phyloP scores from a whole-genome alignment of 2,329 filamentous ascomycete genomes.

The Allantophomopsis cytisporea region DNA sequence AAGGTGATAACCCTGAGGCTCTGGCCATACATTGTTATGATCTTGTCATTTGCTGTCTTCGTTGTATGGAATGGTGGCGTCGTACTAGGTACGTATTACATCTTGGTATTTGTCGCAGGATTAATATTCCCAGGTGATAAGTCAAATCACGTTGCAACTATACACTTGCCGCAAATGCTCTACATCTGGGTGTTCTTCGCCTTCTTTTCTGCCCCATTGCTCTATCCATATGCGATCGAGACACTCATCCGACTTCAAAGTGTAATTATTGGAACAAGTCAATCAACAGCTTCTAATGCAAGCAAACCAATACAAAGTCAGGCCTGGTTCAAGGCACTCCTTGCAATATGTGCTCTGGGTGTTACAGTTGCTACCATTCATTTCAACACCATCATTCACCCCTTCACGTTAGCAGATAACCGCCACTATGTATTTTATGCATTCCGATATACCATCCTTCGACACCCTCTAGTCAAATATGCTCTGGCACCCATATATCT shows the following conservation, averaged over 20 bases:
- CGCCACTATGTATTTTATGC: constrained; percentile 96
- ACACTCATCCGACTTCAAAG: constrained; percentile 20
- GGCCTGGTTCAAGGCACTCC: background rate
- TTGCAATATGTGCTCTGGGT: constrained; percentile 1
- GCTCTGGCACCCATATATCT: constrained; percentile 58
- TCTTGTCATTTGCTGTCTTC: constrained; percentile 59
- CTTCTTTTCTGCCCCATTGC: constrained; percentile 79
- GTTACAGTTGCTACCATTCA: constrained; percentile 38
- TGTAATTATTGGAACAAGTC: constrained; percentile 13
- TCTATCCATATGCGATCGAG: constrained; percentile 35
- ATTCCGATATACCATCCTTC: constrained; percentile 70
- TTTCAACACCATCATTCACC: constrained; percentile 87
- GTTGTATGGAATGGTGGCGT: constrained; percentile 83
- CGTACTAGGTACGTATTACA: constrained; percentile 57
- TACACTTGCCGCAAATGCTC: constrained; percentile 85
- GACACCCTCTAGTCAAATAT: constrained; percentile 50
- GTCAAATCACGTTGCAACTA: constrained; percentile 78
- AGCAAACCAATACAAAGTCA: background rate
- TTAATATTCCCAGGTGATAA: constrained; percentile 58
- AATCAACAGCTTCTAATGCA: constrained; percentile 7
- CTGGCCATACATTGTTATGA: constrained; percentile 47
- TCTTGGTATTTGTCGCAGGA: background rate
- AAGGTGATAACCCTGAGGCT: constrained; percentile 29
- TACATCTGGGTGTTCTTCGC: constrained; percentile 86
- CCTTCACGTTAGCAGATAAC: constrained; percentile 93